Conservation (phyloP, 768 basidiomycete genomes). For the Pisolithus microcarpus region DNA sequence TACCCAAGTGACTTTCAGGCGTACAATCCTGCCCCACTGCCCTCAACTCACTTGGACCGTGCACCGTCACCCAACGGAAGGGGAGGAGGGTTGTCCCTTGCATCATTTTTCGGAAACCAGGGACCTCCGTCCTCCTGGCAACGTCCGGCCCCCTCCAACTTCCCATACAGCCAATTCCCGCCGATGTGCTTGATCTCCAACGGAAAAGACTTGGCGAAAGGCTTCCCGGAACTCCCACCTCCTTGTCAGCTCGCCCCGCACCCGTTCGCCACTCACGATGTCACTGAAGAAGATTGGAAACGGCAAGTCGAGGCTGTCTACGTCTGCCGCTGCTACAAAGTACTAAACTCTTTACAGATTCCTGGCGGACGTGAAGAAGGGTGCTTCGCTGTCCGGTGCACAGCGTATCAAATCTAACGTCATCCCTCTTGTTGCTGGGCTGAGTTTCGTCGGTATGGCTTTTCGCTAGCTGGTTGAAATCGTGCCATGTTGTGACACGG, state of each 20-base stretch:
- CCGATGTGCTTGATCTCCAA: conserved; percentile 27
- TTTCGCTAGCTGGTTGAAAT: not conserved
- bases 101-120: conserved; percentile 21
- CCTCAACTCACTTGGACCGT: not conserved
- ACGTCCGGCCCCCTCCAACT: conserved; percentile 9
- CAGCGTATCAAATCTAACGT: conserved; percentile 30
- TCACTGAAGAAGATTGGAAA: conserved; percentile 45
- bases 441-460: conserved; percentile 19
- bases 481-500: not conserved
- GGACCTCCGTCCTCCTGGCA: conserved; percentile 23
- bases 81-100: conserved; percentile 10
- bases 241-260: conserved; percentile 34
- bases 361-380: conserved; percentile 30
- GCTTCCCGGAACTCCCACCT: conserved; percentile 40
- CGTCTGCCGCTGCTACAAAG: not conserved
- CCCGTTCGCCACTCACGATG: conserved; percentile 46
- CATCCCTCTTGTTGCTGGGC: conserved; percentile 24
- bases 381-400: conserved; percentile 27
- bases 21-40: not conserved
- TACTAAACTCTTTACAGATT: conserved; percentile 26
- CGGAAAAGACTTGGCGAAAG: conserved; percentile 24
- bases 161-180: conserved; percentile 19
- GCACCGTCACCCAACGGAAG: not conserved
- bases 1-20: not conserved
- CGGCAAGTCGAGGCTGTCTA: conserved; percentile 19